Percentiles rank a stretch among this genome's conserved stretches.
These are phyloP conservation scores for Monocercomonoides exilis DNA, from an alignment of 78 protist species.

Conservation along the genomic window DNA sequence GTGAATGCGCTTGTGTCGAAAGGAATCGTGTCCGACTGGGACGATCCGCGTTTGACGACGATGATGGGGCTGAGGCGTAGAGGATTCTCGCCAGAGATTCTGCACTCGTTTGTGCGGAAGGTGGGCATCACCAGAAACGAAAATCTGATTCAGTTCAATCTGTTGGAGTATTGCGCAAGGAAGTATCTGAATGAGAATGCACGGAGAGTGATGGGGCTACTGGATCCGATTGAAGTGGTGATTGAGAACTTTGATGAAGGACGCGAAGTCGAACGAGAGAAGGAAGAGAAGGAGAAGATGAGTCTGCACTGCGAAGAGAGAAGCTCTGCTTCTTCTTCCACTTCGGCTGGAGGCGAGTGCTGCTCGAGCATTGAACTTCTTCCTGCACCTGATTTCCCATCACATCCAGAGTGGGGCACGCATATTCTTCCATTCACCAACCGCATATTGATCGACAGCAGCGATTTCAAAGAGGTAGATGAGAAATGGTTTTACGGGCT, in stretches of 20 bases:
- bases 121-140: slow-evolving; percentile 73
- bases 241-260: slow-evolving; percentile 33
- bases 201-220: slow-evolving; percentile 36
- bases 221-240: slow-evolving; percentile 42
- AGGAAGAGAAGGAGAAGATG: slow-evolving; percentile 9
- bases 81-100: slow-evolving; percentile 79
- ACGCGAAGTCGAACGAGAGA: slow-evolving; percentile 11
- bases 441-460: slow-evolving; percentile 37
- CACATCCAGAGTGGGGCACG: not conserved
- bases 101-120: slow-evolving; percentile 71
- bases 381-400: slow-evolving; percentile 41
- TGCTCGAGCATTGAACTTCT: slow-evolving; percentile 29
- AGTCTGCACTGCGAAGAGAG: not conserved
- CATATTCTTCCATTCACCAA: not conserved
- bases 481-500: slow-evolving; percentile 19
- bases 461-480: slow-evolving; percentile 24
- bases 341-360: not conserved
- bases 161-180: slow-evolving; percentile 51
- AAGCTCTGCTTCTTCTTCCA: slow-evolving; percentile 2
- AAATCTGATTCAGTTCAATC: slow-evolving; percentile 28
- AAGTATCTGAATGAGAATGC: slow-evolving; percentile 35
- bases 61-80: slow-evolving; percentile 51
- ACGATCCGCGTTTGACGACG: slow-evolving; percentile 95
- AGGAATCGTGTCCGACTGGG: slow-evolving; percentile 82
- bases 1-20: slow-evolving; percentile 57